These are phyloP conservation scores for Cercospora sesami DNA, from an alignment of 2,329 filamentous ascomycete species.

Conservation along the genomic window DNA sequence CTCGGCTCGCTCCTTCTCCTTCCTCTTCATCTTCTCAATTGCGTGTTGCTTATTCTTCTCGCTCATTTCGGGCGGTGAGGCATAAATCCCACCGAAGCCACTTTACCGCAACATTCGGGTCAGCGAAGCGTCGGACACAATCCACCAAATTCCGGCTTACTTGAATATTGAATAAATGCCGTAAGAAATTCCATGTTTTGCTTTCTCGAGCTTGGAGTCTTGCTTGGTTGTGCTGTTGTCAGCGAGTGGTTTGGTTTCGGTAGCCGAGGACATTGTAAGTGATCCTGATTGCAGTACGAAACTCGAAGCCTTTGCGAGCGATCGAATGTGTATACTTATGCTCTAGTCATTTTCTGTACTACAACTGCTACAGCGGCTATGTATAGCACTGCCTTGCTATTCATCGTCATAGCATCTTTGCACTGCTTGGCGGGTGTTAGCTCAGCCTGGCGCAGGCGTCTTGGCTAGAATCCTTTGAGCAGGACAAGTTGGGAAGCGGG, in stretches of 20 bases:
- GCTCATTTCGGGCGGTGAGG: not conserved
- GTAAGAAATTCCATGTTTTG: not conserved
- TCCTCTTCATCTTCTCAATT: not conserved
- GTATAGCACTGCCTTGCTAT: not conserved
- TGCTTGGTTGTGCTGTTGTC: not conserved
- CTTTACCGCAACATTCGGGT: not conserved
- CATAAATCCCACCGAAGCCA: not conserved
- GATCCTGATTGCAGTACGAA: not conserved
- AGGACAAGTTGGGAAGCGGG: not conserved
- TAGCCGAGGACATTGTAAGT: not conserved
- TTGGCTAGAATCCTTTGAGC: not conserved
- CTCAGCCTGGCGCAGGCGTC: not conserved
- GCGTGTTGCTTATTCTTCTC: not conserved
- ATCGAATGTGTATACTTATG: not conserved
- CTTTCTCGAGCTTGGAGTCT: not conserved
- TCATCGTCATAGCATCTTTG: not conserved
- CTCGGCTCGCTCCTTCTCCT: not conserved
- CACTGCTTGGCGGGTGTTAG: not conserved
- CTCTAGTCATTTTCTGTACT: not conserved
- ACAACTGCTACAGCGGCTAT: not conserved
- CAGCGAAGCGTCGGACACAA: not conserved
- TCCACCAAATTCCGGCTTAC: not conserved
- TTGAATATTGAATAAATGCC: not conserved
- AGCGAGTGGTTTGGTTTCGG: not conserved
- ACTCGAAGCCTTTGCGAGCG: not conserved